Evolutionary conservation across 768 basidiomycete genomes (phyloP).

Genomic region (Leccinum arenicola): DNA sequence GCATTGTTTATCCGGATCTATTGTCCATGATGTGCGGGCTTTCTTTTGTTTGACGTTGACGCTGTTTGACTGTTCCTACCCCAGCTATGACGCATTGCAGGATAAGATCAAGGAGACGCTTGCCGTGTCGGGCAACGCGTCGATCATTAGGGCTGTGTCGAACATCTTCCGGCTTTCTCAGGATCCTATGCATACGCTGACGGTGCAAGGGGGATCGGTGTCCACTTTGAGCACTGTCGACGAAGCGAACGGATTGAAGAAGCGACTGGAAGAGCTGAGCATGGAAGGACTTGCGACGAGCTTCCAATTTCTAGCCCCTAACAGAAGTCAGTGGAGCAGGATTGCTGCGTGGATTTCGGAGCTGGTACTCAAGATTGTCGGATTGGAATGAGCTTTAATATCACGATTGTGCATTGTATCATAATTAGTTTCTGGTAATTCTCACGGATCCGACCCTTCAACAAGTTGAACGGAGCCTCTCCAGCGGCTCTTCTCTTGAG

Average conservation of each 20-base stretch:
- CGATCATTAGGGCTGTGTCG: constrained; percentile 69
- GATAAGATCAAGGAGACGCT: constrained; percentile 74
- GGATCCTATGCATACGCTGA: constrained; percentile 44
- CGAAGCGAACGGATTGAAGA: constrained; percentile 47
- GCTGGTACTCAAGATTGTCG: constrained; percentile 50
- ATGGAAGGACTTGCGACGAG: constrained; percentile 76
- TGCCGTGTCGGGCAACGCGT: constrained; percentile 66
- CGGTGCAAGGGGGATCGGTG: constrained; percentile 49
- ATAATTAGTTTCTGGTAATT: constrained; percentile 10
- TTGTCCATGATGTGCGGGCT: constrained; percentile 66
- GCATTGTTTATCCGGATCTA: constrained; percentile 64
- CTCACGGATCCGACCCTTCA: constrained; percentile 12
- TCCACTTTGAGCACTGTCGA: constrained; percentile 66
- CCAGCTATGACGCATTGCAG: constrained; percentile 72
- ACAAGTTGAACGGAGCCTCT: too few relatives aligned
- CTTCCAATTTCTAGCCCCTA: constrained; percentile 65
- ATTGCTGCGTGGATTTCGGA: constrained; percentile 77
- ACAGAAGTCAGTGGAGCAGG: constrained; percentile 53
- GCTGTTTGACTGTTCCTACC: constrained; percentile 3
- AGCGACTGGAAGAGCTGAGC: constrained; percentile 59
- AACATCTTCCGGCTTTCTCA: constrained; percentile 71
- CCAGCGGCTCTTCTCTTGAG: not conserved
- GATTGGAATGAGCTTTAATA: constrained; percentile 30
- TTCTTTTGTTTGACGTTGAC: constrained; percentile 3
- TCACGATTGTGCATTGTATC: constrained; percentile 15